Percentiles rank a stretch among this genome's conserved stretches.
phyloP scores from a whole-genome alignment of 2,329 filamentous ascomycete species.

The Diaporthe helianthi region DNA sequence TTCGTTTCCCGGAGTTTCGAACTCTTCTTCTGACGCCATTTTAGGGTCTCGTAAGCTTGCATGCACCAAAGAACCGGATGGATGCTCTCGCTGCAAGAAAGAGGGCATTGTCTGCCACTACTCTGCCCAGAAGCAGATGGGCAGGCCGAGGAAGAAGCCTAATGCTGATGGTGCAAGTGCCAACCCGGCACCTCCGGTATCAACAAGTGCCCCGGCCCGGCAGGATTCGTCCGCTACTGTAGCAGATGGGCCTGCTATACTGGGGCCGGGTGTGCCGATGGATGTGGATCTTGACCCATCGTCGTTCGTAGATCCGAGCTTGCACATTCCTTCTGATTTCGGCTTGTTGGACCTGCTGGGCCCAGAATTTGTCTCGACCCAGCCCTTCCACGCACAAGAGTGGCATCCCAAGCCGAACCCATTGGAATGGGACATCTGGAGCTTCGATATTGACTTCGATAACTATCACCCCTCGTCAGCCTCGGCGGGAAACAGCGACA shows the following conservation, averaged over 20 bases:
- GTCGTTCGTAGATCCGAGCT: constrained; percentile 38
- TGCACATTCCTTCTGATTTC: constrained; percentile 39
- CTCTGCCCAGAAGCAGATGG: constrained; percentile 71
- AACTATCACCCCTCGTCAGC: background rate
- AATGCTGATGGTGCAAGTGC: constrained; percentile 42
- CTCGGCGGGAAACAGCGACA: background rate
- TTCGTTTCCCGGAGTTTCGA: constrained; percentile 32
- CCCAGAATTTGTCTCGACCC: constrained; percentile 36
- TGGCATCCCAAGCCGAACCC: constrained; percentile 18
- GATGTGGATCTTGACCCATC: constrained; percentile 46
- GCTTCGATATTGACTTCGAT: constrained; percentile 13
- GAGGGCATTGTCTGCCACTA: constrained; percentile 67
- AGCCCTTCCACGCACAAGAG: constrained; percentile 25
- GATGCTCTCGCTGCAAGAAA: constrained; percentile 64
- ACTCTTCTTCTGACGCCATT: constrained; percentile 38
- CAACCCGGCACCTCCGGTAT: background rate
- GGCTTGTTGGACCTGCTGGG: constrained; percentile 48
- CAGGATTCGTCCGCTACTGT: background rate
- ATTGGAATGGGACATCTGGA: background rate
- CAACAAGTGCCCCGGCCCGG: background rate
- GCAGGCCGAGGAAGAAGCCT: constrained; percentile 66
- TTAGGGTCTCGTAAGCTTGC: constrained; percentile 69
- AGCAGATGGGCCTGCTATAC: background rate
- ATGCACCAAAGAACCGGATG: constrained; percentile 67
- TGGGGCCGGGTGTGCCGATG: constrained; percentile 30